Evolutionary conservation across 2,329 filamentous ascomycete genomes (phyloP).

Genomic region (Stagonosporopsis tanaceti): DNA sequence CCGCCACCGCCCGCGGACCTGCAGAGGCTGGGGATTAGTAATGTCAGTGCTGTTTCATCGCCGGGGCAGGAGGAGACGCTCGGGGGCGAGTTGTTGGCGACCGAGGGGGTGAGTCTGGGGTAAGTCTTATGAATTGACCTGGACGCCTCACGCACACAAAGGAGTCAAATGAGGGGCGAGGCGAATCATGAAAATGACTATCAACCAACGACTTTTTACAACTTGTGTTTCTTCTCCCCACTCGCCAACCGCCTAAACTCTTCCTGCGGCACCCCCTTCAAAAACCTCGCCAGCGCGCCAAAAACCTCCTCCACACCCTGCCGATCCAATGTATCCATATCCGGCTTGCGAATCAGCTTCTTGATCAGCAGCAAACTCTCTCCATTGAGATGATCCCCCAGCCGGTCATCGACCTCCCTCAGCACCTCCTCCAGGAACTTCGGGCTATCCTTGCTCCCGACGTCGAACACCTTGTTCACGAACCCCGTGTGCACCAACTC

Average conservation of each 20-base stretch:
- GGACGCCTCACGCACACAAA: too few species aligned
- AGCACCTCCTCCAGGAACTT: conserved; percentile 77
- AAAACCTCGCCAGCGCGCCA: conserved; percentile 81
- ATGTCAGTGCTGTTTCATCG: neutral
- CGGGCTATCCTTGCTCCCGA: conserved; percentile 64
- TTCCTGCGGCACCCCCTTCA: conserved; percentile 81
- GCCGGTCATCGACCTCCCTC: conserved; percentile 78
- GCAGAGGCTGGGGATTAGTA: neutral
- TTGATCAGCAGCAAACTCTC: conserved; percentile 86
- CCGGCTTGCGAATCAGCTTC: conserved; percentile 77
- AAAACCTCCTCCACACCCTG: conserved; percentile 88
- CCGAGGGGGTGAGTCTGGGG: conserved; percentile 45
- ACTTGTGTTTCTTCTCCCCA: conserved; percentile 93
- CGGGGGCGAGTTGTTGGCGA: conserved; percentile 43
- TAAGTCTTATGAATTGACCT: conserved; percentile 9
- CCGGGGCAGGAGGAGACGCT: conserved; percentile 30
- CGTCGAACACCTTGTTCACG: conserved; percentile 81
- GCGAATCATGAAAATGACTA: too few species aligned
- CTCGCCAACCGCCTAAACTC: conserved; percentile 86
- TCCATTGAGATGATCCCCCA: conserved; percentile 81
- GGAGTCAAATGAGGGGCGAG: too few species aligned
- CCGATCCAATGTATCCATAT: conserved; percentile 74
- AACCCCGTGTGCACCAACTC: conserved; percentile 81
- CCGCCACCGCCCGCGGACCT: conserved; percentile 3
- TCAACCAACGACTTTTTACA: conserved; percentile 60